Conservation (phyloP, 1,139 yeast genomes). For the Chernovozyma sophiae-reginae region DNA sequence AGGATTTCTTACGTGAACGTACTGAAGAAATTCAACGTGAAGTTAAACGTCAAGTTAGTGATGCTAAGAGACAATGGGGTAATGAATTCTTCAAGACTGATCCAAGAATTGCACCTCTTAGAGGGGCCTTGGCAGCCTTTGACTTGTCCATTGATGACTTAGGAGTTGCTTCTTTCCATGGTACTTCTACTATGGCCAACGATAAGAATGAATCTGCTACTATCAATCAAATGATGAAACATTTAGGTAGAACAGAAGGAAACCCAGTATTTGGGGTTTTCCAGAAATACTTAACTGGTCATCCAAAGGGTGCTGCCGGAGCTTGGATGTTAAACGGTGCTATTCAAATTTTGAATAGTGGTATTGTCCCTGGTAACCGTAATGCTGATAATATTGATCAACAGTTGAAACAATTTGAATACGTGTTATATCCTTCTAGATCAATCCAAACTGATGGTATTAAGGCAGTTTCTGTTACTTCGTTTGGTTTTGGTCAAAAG, state of each 20-base stretch:
- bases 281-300: slow-evolving; percentile 99
- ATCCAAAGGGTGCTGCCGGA: slow-evolving; percentile 99
- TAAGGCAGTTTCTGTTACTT: slow-evolving; percentile 94
- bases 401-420: slow-evolving; percentile 74
- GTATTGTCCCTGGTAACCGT: slow-evolving; percentile 97
- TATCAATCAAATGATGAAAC: slow-evolving; percentile 86
- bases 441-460: slow-evolving; percentile 93
- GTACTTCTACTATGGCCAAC: slow-evolving; percentile 96
- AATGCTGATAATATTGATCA: slow-evolving; percentile 96
- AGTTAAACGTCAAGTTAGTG: slow-evolving; percentile 78
- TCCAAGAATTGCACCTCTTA: slow-evolving; percentile 92
- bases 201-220: slow-evolving; percentile 97
- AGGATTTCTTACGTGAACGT: slow-evolving; percentile 71
- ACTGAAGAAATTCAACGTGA: slow-evolving; percentile 84
- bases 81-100: slow-evolving; percentile 88
- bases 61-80: slow-evolving; percentile 94
- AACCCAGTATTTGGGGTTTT: slow-evolving; percentile 96
- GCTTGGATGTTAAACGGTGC: slow-evolving; percentile 99
- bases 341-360: slow-evolving; percentile 84
- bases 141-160: slow-evolving; percentile 91
- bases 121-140: slow-evolving; percentile 94
- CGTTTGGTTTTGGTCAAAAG: slow-evolving; percentile 99
- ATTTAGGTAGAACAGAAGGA: slow-evolving; percentile 95
- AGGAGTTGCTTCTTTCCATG: slow-evolving; percentile 99
- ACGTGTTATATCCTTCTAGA: slow-evolving; percentile 91